Evolutionary conservation across 2,329 filamentous ascomycete genomes (phyloP).

Genomic region (Beauveria asiatica): DNA sequence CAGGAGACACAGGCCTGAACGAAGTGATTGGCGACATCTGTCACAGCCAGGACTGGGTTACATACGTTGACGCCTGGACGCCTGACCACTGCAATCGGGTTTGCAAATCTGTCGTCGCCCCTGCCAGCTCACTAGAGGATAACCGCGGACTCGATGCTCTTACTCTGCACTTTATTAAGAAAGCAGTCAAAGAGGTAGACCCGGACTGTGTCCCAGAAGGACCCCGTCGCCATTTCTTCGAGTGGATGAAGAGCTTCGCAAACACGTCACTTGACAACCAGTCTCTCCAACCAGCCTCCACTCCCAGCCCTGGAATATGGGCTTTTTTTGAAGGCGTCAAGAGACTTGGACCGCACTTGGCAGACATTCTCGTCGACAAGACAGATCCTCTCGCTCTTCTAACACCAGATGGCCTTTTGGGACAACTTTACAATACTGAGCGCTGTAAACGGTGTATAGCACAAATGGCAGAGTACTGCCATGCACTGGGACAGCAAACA

Average conservation of each 20-base stretch:
- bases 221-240: constrained; percentile 1
- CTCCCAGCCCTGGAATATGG: not conserved
- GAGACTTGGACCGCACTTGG: not conserved
- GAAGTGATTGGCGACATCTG: not conserved
- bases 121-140: not conserved
- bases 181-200: constrained; percentile 4
- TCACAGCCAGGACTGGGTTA: not conserved
- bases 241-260: constrained; percentile 4
- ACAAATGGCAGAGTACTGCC: not conserved
- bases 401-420: not conserved
- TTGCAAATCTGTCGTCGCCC: not conserved
- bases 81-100: not conserved
- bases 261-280: not conserved
- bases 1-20: not conserved
- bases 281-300: not conserved
- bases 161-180: not conserved
- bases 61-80: not conserved
- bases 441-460: not conserved
- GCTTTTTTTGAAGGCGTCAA: not conserved
- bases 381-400: not conserved
- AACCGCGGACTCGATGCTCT: not conserved
- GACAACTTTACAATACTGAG: not conserved
- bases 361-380: not conserved
- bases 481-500: constrained; percentile 26
- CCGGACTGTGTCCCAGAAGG: not conserved